Evolutionary conservation across 306 rosid genomes (phyloP).

Genomic region (Mimosa bimucronata): DNA sequence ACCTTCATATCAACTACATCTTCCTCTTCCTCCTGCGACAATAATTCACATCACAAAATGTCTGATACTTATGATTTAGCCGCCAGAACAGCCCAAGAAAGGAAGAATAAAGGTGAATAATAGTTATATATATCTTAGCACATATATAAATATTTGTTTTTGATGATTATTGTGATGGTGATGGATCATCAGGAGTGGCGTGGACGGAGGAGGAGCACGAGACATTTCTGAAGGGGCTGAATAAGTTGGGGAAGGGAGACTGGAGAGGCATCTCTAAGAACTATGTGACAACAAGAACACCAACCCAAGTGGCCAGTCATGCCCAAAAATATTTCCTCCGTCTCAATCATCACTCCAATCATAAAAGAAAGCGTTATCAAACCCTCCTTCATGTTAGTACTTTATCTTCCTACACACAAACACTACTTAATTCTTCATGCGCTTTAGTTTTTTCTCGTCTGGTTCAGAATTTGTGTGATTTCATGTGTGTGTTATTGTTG

Average conservation of each 20-base stretch:
- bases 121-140: not conserved
- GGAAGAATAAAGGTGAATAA: slow-evolving; percentile 61
- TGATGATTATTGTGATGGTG: not conserved
- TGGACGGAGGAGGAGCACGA: slow-evolving; percentile 91
- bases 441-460: not conserved
- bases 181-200: slow-evolving; percentile 58
- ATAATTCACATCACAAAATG: slow-evolving; percentile 36
- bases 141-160: not conserved
- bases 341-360: slow-evolving; percentile 46
- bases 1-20: not conserved
- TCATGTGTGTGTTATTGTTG: not conserved
- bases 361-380: slow-evolving; percentile 57
- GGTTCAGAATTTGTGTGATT: not conserved
- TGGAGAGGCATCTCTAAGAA: slow-evolving; percentile 87
- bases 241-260: slow-evolving; percentile 84
- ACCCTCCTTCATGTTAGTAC: slow-evolving; percentile 56
- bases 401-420: too few species aligned
- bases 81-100: slow-evolving; percentile 45
- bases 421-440: not conserved
- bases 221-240: slow-evolving; percentile 72
- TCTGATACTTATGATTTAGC: slow-evolving; percentile 47
- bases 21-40: slow-evolving; percentile 37
- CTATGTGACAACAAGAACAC: slow-evolving; percentile 83
- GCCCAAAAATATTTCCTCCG: slow-evolving; percentile 85
- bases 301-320: slow-evolving; percentile 94